Conservation (phyloP, 169 alveolate genomes). For the Cardiosporidium cionae region DNA sequence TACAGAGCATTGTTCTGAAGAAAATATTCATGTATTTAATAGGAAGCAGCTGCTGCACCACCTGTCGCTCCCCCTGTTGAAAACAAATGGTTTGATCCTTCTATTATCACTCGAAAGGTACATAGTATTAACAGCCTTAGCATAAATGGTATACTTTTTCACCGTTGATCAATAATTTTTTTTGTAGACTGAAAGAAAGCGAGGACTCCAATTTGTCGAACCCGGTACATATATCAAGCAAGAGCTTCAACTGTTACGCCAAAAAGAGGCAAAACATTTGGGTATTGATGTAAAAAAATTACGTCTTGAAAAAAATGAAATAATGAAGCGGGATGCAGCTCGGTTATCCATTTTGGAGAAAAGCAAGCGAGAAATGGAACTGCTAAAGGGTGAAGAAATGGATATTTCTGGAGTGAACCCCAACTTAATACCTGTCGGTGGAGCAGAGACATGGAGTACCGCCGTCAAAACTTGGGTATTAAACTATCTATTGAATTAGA, state of each 20-base stretch:
- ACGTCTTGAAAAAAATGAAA: not conserved
- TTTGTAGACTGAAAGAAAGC: not conserved
- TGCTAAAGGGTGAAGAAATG: not conserved
- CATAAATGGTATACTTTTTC: too few species aligned
- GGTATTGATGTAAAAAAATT: not conserved
- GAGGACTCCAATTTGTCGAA: conserved; percentile 13
- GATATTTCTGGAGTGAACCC: not conserved
- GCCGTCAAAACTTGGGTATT: too few species aligned
- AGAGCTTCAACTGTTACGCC: conserved; percentile 15
- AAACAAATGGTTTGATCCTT: not conserved
- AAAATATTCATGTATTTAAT: too few species aligned
- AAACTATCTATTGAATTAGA: too few species aligned
- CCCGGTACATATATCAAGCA: conserved; percentile 2
- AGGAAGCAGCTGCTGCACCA: not conserved
- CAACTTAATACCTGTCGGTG: conserved; percentile 3
- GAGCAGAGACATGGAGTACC: too few species aligned
- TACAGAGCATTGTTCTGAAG: too few species aligned
- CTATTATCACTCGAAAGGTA: not conserved
- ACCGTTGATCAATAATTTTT: too few species aligned
- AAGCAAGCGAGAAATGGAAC: not conserved
- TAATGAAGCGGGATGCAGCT: not conserved
- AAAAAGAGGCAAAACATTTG: not conserved
- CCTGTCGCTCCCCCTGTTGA: not conserved
- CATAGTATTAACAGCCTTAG: too few species aligned
- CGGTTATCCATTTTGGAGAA: not conserved